Percentiles rank a stretch among this genome's conserved stretches.
Conservation (phyloP, 73 alveolate species). For the Symbiodinium natans region DNA sequence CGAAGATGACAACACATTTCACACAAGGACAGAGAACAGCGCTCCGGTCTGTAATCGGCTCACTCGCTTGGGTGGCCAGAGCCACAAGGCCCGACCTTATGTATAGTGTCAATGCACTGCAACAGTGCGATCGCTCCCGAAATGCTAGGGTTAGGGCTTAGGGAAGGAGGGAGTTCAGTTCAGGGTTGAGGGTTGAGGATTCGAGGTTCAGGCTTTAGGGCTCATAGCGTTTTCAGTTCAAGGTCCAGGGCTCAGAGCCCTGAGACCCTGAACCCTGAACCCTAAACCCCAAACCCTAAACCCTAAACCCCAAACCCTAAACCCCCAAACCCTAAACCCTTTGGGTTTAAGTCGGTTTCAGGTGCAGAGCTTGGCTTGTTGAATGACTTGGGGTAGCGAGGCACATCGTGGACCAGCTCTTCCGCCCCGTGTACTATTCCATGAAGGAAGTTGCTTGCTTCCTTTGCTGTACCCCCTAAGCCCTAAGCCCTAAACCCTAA, state of each 20-base stretch:
- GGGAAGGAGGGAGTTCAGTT: no score
- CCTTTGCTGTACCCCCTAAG: no score
- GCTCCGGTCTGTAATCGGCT: not conserved
- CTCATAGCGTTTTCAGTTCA: no score
- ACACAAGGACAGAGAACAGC: not conserved
- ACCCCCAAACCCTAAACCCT: no score
- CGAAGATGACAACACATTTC: not conserved
- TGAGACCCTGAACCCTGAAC: not conserved
- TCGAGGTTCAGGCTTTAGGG: no score
- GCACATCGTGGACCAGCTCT: constrained; percentile 84
- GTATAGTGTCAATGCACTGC: not conserved
- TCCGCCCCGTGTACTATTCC: constrained; percentile 92
- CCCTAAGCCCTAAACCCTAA: not conserved
- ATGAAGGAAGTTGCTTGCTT: constrained; percentile 20
- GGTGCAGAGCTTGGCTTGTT: no score
- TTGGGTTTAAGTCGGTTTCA: no score
- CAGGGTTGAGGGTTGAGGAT: no score
- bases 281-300: not conserved
- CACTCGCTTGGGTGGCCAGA: not conserved
- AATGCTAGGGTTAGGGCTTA: no score
- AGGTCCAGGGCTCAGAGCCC: not conserved
- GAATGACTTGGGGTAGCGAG: no score
- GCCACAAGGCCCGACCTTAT: not conserved
- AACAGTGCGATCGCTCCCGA: no score
- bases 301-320: no score